Base-by-base conservation (phyloP, 2,329 filamentous ascomycete species). In the Fusarium duplospermum region DNA sequence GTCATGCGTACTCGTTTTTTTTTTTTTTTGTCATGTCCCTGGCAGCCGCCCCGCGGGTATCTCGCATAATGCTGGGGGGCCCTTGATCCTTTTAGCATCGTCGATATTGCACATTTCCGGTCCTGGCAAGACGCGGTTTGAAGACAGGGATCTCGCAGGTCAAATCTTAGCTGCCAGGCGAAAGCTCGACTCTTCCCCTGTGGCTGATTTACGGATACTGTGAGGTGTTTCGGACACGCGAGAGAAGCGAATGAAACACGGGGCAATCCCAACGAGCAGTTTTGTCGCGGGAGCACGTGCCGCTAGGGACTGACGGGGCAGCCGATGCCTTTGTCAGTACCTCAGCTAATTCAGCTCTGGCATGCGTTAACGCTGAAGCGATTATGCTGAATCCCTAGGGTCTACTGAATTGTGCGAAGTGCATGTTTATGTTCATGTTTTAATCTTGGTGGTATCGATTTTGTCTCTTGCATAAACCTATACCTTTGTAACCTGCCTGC, bases 91-190 rank as follows among this genome's bases (percentile, higher is more conserved):
- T 16, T n/a, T 11, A 14, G 35, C 33, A 35, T 67, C 22, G 42
- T 50, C 59, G 33, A 65, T 60, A 50, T 69, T 60, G 35, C 31
- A 38, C 50, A 29, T 57, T 57, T 59, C 66, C 20, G 31, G n/a
- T 14, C 56, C 31, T 33, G 9, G 33, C 24, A 52, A 54, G 14
- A 35, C 35, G 33, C 33, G 27, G 58, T 35, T 36, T 54, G 27
- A 33, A 14, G 60, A 33, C 58, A 57, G 27, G 54, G 33, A 45
- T 47, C 35, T 35, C 33, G 36, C 20, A 9, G 45, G 58, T 42
- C 31, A 18, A 27, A 42, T 40, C 31, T n/a, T 27, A 59, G 11
- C 16, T 24, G 10, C 52, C 29, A 35, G 22, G 45, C 13, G 24
- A 16, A 47, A 27, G 14, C 22, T 47, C 22, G 45, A 47, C 14